Percentiles rank a stretch among this genome's conserved stretches.
phyloP scores from a whole-genome alignment of 2,329 filamentous ascomycete species.

The Pseudocercospora pini-densiflorae region DNA sequence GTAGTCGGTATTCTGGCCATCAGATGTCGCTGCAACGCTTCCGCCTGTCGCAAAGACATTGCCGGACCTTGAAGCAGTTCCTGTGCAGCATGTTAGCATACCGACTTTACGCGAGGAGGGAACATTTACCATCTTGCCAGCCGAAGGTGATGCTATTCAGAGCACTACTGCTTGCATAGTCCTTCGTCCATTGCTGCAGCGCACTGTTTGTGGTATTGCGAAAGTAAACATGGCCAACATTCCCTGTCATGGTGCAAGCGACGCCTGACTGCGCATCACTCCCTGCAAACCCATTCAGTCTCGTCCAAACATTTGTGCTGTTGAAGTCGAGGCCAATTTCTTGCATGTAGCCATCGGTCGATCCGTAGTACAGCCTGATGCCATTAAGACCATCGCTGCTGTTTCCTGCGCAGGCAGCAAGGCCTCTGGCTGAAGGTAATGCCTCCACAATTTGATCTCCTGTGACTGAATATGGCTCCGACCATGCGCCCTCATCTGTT shows the following conservation, averaged over 20 bases:
- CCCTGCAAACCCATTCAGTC: not conserved
- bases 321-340: not conserved
- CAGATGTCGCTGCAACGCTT: not conserved
- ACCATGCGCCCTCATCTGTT: conserved; percentile 9
- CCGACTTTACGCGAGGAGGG: not conserved
- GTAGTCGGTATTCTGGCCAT: conserved; percentile 8
- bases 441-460: not conserved
- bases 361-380: conserved; percentile 23
- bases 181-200: conserved; percentile 1
- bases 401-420: conserved; percentile 20
- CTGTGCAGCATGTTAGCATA: not conserved
- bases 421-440: conserved; percentile 6
- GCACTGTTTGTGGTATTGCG: not conserved
- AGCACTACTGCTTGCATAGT: not conserved
- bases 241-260: not conserved
- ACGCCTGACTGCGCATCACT: not conserved
- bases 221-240: not conserved
- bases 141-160: not conserved
- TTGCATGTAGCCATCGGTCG: not conserved
- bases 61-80: not conserved
- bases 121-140: not conserved
- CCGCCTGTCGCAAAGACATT: not conserved
- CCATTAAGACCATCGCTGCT: conserved; percentile 19
- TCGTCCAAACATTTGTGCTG: not conserved
- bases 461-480: not conserved